Evolutionary conservation across 73 alveolate species (phyloP).

Genomic region (Paramecium sonneborni): DNA sequence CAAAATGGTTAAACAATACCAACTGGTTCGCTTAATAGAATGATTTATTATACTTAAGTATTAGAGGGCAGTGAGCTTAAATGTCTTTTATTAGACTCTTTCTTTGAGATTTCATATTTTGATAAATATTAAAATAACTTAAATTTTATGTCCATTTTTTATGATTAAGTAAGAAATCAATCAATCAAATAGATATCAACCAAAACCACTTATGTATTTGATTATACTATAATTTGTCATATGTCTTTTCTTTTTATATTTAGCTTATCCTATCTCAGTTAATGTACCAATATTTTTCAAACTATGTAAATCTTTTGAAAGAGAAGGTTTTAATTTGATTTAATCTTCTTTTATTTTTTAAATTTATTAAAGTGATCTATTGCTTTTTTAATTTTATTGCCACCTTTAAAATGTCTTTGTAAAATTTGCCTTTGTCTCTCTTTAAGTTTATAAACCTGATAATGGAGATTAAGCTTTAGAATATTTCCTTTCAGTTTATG

Average conservation of each 20-base stretch:
- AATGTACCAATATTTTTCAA: background rate
- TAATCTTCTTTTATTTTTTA: background rate
- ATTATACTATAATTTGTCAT: background rate
- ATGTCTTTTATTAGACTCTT: background rate
- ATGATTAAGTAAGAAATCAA: background rate
- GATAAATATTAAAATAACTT: background rate
- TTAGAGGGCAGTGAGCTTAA: background rate
- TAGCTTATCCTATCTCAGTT: background rate
- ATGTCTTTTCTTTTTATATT: background rate
- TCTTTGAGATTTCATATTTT: background rate
- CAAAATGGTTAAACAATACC: background rate
- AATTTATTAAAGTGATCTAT: background rate
- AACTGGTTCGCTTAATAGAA: conserved; percentile 7
- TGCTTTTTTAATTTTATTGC: background rate
- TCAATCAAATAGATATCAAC: background rate
- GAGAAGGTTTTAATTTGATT: background rate
- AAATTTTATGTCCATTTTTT: background rate
- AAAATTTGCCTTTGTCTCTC: background rate
- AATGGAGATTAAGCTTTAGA: background rate
- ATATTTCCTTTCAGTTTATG: background rate
- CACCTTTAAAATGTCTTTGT: background rate
- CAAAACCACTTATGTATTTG: background rate
- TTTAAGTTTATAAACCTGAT: background rate
- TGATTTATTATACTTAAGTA: background rate
- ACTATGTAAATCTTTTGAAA: background rate